phyloP scores from a whole-genome alignment of 2,329 filamentous ascomycete genomes.

The Knufia petricola region DNA sequence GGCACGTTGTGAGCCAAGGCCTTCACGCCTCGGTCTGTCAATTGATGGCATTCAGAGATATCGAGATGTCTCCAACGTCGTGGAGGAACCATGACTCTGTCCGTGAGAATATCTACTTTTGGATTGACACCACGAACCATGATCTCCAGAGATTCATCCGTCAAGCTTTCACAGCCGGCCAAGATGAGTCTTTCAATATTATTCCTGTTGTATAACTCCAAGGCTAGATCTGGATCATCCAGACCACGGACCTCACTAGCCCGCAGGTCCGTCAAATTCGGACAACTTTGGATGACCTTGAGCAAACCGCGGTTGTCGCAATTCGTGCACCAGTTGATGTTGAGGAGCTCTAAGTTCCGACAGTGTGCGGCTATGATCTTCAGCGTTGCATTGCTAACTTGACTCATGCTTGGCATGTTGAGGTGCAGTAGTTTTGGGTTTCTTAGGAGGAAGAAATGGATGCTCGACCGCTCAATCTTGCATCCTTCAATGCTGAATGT shows the following conservation, averaged over 20 bases:
- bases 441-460: constrained; percentile 67
- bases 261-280: constrained; percentile 65
- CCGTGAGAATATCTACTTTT: constrained; percentile 71
- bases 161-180: constrained; percentile 68
- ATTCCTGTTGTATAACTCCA: constrained; percentile 68
- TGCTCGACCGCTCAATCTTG: constrained; percentile 67
- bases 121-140: constrained; percentile 69
- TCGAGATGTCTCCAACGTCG: constrained; percentile 77
- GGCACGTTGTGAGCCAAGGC: constrained; percentile 66
- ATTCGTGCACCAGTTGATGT: constrained; percentile 87
- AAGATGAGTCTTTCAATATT: constrained; percentile 73
- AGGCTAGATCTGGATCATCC: constrained; percentile 61
- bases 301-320: constrained; percentile 69
- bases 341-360: constrained; percentile 69
- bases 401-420: constrained; percentile 72
- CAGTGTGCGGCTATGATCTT: constrained; percentile 76
- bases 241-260: constrained; percentile 76
- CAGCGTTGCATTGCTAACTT: constrained; percentile 75
- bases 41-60: constrained; percentile 63
- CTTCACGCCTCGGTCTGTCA: constrained; percentile 65
- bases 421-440: constrained; percentile 73
- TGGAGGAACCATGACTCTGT: constrained; percentile 63
- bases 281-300: constrained; percentile 62
- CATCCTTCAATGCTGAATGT: constrained; percentile 85
- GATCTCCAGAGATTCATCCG: constrained; percentile 60